A percentile compares a stretch with the other conserved stretches of the same genome.
These are phyloP conservation scores for Eragrostis curvula DNA, from an alignment of 176 grass and related monocot species.

Conservation along the genomic window DNA sequence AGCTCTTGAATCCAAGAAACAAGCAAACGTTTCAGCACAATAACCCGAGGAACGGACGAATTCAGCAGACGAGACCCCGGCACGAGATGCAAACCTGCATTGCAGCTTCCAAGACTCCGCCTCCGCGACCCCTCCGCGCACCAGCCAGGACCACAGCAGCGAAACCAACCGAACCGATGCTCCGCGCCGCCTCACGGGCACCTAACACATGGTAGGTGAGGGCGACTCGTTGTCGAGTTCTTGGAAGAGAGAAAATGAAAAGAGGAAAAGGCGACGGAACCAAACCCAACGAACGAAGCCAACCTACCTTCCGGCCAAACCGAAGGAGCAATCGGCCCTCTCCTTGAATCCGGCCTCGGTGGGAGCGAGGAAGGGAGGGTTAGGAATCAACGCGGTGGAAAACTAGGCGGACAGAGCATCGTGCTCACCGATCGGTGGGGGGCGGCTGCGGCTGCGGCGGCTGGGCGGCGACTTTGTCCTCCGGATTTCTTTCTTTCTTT, in stretches of 20 bases:
- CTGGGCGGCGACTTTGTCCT: background rate
- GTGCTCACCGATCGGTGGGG: conserved; percentile 23
- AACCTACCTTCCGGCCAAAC: conserved; percentile 33
- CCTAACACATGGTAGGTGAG: conserved; percentile 32
- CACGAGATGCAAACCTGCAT: conserved; percentile 34
- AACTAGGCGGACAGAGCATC: conserved; percentile 21
- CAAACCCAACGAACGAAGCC: background rate
- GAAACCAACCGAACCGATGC: conserved; percentile 13
- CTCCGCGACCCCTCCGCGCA: background rate
- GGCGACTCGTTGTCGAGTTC: conserved; percentile 14
- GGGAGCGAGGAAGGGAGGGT: background rate
- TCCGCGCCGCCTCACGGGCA: conserved; percentile 20
- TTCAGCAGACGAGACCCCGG: background rate
- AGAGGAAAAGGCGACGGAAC: background rate
- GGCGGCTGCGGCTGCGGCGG: background rate
- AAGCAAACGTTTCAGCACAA: background rate
- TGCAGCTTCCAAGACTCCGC: conserved; percentile 19
- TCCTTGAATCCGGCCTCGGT: conserved; percentile 2
- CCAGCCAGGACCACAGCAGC: conserved; percentile 26
- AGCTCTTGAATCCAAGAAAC: conserved; percentile 29
- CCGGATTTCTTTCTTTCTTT: background rate
- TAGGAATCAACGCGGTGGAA: background rate
- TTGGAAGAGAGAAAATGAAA: background rate
- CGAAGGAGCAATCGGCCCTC: conserved; percentile 1
- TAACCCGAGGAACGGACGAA: background rate